phyloP scores from a whole-genome alignment of 169 alveolate species.

The Babesia bigemina region DNA sequence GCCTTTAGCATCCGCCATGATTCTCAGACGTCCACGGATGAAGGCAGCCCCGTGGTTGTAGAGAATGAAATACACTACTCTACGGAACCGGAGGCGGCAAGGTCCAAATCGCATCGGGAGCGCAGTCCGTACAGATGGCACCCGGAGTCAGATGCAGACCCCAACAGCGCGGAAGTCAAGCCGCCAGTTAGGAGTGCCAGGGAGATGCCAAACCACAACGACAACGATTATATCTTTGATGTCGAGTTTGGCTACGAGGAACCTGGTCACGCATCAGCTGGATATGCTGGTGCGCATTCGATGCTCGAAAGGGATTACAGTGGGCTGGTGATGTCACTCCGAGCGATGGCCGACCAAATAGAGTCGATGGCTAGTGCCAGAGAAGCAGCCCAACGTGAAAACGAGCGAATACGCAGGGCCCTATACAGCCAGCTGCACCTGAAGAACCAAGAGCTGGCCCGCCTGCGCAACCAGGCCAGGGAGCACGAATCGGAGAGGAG shows the following conservation, averaged over 20 bases:
- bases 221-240: neutral
- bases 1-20: neutral
- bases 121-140: neutral
- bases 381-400: neutral
- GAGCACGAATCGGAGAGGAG: neutral
- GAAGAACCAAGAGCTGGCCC: slow-evolving; percentile 7
- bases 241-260: neutral
- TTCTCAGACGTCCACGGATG: slow-evolving; percentile 13
- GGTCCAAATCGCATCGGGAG: neutral
- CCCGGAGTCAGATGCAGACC: neutral
- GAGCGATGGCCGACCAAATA: slow-evolving; percentile 18
- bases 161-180: neutral
- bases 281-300: neutral
- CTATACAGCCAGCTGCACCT: neutral
- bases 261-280: neutral
- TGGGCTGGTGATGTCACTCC: neutral
- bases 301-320: neutral
- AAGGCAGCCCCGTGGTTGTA: slow-evolving; percentile 8
- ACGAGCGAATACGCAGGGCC: neutral
- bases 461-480: slow-evolving; percentile 3
- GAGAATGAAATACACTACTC: neutral
- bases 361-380: slow-evolving; percentile 1
- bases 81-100: neutral
- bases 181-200: neutral
- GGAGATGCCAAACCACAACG: neutral